Evolutionary conservation across 805 yeast species (phyloP).

Genomic region (Ascoidea rubescens): DNA sequence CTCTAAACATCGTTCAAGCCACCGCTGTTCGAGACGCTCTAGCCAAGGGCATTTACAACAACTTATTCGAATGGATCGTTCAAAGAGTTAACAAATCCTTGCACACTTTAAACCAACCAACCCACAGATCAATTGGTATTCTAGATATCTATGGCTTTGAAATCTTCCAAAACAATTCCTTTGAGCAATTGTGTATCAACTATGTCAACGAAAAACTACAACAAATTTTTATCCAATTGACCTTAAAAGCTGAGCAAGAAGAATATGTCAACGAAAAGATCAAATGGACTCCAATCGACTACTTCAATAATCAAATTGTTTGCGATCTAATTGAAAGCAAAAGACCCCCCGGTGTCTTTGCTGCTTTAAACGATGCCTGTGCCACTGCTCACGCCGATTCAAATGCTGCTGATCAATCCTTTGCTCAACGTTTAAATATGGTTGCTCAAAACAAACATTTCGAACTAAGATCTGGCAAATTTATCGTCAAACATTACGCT

Average conservation of each 20-base stretch:
- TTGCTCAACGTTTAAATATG: constrained; percentile 81
- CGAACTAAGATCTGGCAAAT: constrained; percentile 77
- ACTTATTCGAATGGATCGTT: constrained; percentile 93
- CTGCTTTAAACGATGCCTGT: constrained; percentile 91
- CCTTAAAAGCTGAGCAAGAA: constrained; percentile 94
- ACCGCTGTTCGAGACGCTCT: constrained; percentile 90
- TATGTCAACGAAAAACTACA: constrained; percentile 93
- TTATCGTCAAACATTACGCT: constrained; percentile 90
- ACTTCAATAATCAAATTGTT: constrained; percentile 90
- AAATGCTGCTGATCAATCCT: constrained; percentile 90
- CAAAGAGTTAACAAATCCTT: constrained; percentile 76
- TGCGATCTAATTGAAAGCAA: constrained; percentile 91
- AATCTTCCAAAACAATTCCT: constrained; percentile 87
- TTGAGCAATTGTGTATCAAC: constrained; percentile 91
- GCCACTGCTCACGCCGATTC: constrained; percentile 99
- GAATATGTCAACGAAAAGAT: constrained; percentile 92
- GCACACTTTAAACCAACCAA: constrained; percentile 31
- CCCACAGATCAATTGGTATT: constrained; percentile 72
- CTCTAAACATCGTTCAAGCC: constrained; percentile 84
- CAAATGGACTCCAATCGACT: constrained; percentile 94
- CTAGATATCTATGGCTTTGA: constrained; percentile 95
- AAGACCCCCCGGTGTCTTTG: constrained; percentile 93
- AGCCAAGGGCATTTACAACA: constrained; percentile 87
- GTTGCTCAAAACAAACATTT: constrained; percentile 76
- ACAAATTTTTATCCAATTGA: constrained; percentile 91